Conservation (phyloP, 345 rosid species). For the Camelina neglecta region DNA sequence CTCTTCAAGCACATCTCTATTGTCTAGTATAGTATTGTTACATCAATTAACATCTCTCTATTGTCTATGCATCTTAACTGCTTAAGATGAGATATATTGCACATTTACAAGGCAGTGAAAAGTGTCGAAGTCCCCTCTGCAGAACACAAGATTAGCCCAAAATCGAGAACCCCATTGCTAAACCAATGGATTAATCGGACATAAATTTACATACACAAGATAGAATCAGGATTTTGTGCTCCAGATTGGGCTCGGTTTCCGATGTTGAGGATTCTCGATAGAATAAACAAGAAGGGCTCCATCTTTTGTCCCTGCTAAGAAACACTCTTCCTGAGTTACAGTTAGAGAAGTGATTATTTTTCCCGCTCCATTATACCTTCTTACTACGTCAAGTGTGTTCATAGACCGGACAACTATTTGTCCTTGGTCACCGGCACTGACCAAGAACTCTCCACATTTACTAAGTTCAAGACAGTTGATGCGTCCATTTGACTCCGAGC, state of each 20-base stretch:
- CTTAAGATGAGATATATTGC: slow-evolving; percentile 39
- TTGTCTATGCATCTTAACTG: slow-evolving; percentile 27
- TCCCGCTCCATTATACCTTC: slow-evolving; percentile 75
- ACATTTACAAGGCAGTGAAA: slow-evolving; percentile 37
- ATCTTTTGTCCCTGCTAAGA: slow-evolving; percentile 95
- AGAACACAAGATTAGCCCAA: slow-evolving; percentile 30
- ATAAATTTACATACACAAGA: slow-evolving; percentile 28
- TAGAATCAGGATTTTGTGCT: no score
- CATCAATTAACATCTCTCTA: slow-evolving; percentile 41
- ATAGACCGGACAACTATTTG: slow-evolving; percentile 88
- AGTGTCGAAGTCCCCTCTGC: slow-evolving; percentile 24
- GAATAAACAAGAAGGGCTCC: slow-evolving; percentile 92
- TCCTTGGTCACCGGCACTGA: slow-evolving; percentile 96
- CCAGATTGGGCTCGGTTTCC: no score
- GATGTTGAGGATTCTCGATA: slow-evolving; percentile 70
- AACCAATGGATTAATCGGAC: slow-evolving; percentile 9
- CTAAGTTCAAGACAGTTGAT: slow-evolving; percentile 92
- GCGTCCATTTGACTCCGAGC: slow-evolving; percentile 89
- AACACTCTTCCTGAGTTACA: slow-evolving; percentile 91
- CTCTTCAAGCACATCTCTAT: slow-evolving; percentile 19
- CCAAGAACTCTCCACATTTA: slow-evolving; percentile 84
- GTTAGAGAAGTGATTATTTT: slow-evolving; percentile 76
- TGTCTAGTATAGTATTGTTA: slow-evolving; percentile 23
- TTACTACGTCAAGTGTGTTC: slow-evolving; percentile 85
- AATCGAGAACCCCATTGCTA: slow-evolving; percentile 25